Evolutionary conservation across 768 basidiomycete species (phyloP).

Genomic region (Hydnomerulius pinastri): DNA sequence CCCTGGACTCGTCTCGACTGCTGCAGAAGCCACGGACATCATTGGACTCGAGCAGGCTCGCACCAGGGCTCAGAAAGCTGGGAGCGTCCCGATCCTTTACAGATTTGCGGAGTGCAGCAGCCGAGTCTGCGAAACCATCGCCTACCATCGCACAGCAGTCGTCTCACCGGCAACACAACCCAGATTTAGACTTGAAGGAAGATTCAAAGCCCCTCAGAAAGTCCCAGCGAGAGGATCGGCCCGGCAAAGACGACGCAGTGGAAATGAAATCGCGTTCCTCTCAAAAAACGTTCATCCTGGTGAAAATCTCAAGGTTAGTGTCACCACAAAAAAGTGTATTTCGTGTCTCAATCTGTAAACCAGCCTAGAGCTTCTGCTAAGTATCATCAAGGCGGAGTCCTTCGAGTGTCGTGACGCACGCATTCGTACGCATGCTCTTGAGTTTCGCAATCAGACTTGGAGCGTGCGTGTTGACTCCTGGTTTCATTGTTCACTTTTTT

Average conservation of each 20-base stretch:
- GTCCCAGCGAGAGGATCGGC: conserved; percentile 16
- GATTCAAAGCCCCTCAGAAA: conserved; percentile 22
- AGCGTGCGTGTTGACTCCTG: conserved; percentile 56
- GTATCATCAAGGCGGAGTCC: conserved; percentile 80
- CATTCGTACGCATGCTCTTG: conserved; percentile 77
- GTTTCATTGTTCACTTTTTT: conserved; percentile 6
- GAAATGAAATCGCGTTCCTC: conserved; percentile 82
- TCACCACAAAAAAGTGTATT: conserved; percentile 3
- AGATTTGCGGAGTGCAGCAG: conserved; percentile 54
- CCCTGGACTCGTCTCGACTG: conserved; percentile 52
- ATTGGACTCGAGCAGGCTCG: conserved; percentile 34
- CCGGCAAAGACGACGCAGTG: conserved; percentile 58
- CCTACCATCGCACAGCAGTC: conserved; percentile 10
- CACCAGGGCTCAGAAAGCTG: conserved; percentile 51
- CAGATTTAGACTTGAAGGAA: conserved; percentile 21
- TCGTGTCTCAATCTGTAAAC: conserved; percentile 17
- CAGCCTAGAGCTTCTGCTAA: conserved; percentile 72
- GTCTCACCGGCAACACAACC: conserved; percentile 10
- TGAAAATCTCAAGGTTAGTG: conserved; percentile 68
- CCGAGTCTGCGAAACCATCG: conserved; percentile 31
- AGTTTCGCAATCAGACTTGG: conserved; percentile 81
- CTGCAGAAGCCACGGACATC: conserved; percentile 34
- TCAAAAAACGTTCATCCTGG: conserved; percentile 81
- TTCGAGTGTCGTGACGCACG: conserved; percentile 80
- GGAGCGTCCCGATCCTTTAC: conserved; percentile 71